Evolutionary conservation across 2,329 filamentous ascomycete genomes (phyloP).

Genomic region (Penicillium nordicum): DNA sequence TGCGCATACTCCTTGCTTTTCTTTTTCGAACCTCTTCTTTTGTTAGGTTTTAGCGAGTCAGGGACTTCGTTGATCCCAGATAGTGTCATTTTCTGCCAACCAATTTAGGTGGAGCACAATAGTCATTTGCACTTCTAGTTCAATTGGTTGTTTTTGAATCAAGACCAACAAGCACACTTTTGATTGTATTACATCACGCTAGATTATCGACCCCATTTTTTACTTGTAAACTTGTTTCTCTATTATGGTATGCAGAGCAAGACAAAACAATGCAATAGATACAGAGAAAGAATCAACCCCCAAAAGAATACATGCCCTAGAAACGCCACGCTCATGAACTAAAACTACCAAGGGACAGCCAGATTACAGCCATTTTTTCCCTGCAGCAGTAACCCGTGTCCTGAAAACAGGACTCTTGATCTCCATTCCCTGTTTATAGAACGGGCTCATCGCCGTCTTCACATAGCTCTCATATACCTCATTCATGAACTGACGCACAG

Average conservation of each 20-base stretch:
- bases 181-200: neutral
- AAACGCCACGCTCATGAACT: constrained; percentile 25
- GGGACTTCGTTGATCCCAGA: neutral
- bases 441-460: constrained; percentile 96
- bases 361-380: constrained; percentile 79
- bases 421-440: constrained; percentile 81
- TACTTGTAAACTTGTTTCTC: neutral
- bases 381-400: constrained; percentile 75
- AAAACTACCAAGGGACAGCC: constrained; percentile 1
- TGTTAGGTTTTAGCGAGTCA: neutral
- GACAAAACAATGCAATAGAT: neutral
- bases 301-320: constrained; percentile 7
- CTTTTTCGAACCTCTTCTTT: neutral
- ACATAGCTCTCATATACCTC: constrained; percentile 97
- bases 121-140: neutral
- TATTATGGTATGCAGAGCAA: neutral
- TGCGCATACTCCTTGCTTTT: neutral
- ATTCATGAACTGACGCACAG: constrained; percentile 87
- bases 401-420: constrained; percentile 85
- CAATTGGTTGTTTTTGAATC: neutral
- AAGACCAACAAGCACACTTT: neutral
- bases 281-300: neutral
- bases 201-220: neutral
- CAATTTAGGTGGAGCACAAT: neutral
- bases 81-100: neutral